Percentiles rank a stretch among this genome's conserved stretches.
These are phyloP conservation scores for Suhomyces pyralidae DNA, from an alignment of 805 yeast genomes.

Conservation along the genomic window DNA sequence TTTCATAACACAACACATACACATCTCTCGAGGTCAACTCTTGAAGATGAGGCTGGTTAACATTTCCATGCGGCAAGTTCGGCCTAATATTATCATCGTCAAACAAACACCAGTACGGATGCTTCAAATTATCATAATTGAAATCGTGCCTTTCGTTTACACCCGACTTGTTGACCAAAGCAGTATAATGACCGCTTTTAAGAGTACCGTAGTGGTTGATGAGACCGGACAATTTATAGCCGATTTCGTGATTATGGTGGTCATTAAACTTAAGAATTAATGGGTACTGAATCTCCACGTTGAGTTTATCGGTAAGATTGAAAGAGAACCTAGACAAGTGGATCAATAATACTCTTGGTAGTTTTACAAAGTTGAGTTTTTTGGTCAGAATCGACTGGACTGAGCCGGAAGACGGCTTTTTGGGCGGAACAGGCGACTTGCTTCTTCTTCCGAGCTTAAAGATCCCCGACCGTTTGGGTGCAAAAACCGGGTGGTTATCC, in stretches of 20 bases:
- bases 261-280: constrained; percentile 46
- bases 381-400: constrained; percentile 20
- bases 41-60: constrained; percentile 26
- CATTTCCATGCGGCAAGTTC: constrained; percentile 46
- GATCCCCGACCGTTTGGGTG: constrained; percentile 32
- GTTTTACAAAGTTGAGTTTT: constrained; percentile 28
- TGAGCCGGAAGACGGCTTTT: background rate
- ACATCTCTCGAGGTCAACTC: constrained; percentile 54
- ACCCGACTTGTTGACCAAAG: constrained; percentile 52
- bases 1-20: constrained; percentile 66
- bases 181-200: constrained; percentile 74
- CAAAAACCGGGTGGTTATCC: constrained; percentile 38
- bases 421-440: constrained; percentile 27
- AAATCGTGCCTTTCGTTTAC: constrained; percentile 2
- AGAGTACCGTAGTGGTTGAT: constrained; percentile 71
- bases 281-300: constrained; percentile 55
- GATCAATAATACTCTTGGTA: constrained; percentile 38
- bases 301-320: constrained; percentile 51
- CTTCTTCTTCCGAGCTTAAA: constrained; percentile 33
- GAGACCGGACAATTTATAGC: constrained; percentile 57
- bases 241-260: constrained; percentile 29
- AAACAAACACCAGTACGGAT: constrained; percentile 66
- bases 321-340: constrained; percentile 45
- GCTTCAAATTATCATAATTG: constrained; percentile 23
- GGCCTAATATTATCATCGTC: constrained; percentile 63